Conservation (phyloP, 1,284 basidiomycete species). For the Leccinum ponderosum region DNA sequence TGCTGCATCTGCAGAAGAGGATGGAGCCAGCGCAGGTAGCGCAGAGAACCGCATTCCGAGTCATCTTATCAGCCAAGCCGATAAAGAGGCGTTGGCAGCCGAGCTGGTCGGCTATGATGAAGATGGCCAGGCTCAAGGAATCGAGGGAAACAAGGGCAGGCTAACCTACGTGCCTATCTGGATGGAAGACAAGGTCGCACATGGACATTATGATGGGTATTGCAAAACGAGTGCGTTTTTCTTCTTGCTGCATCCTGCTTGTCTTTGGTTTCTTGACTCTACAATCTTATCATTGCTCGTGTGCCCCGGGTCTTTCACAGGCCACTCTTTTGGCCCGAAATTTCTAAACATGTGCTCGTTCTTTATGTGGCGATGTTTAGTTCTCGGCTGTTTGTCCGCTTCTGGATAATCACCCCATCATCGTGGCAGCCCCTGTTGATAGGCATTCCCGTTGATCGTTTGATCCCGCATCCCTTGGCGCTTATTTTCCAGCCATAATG, state of each 20-base stretch:
- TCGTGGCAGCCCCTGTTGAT: conserved; percentile 4
- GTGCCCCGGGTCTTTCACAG: not conserved
- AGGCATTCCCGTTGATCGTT: not conserved
- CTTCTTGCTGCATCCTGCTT: not conserved
- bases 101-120: conserved; percentile 62
- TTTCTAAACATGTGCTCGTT: conserved; percentile 15
- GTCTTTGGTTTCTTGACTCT: not conserved
- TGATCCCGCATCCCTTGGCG: conserved; percentile 6
- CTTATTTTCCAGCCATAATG: not conserved
- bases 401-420: conserved; percentile 5
- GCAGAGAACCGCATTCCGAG: conserved; percentile 30
- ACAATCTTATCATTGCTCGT: conserved; percentile 18
- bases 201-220: conserved; percentile 95
- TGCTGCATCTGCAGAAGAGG: conserved; percentile 21
- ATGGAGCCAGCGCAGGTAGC: conserved; percentile 5
- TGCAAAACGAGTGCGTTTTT: conserved; percentile 87
- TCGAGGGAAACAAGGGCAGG: conserved; percentile 46
- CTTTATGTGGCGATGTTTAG: conserved; percentile 2
- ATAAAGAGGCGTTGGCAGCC: conserved; percentile 61
- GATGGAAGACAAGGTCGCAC: conserved; percentile 88
- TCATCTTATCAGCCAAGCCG: conserved; percentile 54
- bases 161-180: conserved; percentile 88
- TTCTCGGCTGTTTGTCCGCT: not conserved
- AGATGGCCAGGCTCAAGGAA: conserved; percentile 46
- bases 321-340: conserved; percentile 1